phyloP scores from a whole-genome alignment of 2,329 filamentous ascomycete genomes.

The Pseudocercospora fijiensis region DNA sequence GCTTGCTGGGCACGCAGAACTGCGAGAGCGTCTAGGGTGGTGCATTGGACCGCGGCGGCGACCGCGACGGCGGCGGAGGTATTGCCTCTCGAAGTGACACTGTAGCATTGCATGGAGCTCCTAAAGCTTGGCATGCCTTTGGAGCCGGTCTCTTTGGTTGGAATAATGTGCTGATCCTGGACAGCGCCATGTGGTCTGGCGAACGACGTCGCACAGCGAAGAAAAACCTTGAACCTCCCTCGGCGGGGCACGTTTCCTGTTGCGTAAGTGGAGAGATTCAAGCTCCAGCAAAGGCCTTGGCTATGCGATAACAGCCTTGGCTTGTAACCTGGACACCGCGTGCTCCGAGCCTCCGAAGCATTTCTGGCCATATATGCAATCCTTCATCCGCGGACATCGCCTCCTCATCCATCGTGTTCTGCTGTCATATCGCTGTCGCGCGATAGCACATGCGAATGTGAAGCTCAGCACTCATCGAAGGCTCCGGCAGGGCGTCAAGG shows the following conservation, averaged over 20 bases:
- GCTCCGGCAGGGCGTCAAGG: too few relatives aligned
- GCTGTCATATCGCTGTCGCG: not conserved
- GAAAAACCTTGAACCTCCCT: too few relatives aligned
- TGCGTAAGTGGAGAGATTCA: slow-evolving; percentile 10
- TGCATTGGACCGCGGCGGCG: not conserved
- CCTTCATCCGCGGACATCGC: slow-evolving; percentile 4
- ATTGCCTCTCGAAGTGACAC: slow-evolving; percentile 4
- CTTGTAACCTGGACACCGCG: not conserved
- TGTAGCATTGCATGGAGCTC: slow-evolving; percentile 15
- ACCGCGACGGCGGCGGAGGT: not conserved
- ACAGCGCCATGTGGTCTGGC: slow-evolving; percentile 1
- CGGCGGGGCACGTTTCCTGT: slow-evolving; percentile 13
- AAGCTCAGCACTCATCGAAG: not conserved
- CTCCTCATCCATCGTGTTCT: not conserved
- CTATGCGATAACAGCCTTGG: slow-evolving; percentile 12
- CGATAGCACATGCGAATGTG: not conserved
- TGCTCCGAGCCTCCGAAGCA: not conserved
- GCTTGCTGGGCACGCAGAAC: slow-evolving; percentile 5
- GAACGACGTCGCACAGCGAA: slow-evolving; percentile 5
- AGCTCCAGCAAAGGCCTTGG: slow-evolving; percentile 12
- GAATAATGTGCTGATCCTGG: slow-evolving; percentile 9
- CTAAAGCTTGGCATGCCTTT: slow-evolving; percentile 12
- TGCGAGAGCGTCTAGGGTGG: not conserved
- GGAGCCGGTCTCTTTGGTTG: slow-evolving; percentile 9
- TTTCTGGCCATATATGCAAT: not conserved